A percentile compares a stretch with the other conserved stretches of the same genome.
These are phyloP conservation scores for Uronychia setigera DNA, from an alignment of 73 alveolate genomes.

Conservation along the genomic window DNA sequence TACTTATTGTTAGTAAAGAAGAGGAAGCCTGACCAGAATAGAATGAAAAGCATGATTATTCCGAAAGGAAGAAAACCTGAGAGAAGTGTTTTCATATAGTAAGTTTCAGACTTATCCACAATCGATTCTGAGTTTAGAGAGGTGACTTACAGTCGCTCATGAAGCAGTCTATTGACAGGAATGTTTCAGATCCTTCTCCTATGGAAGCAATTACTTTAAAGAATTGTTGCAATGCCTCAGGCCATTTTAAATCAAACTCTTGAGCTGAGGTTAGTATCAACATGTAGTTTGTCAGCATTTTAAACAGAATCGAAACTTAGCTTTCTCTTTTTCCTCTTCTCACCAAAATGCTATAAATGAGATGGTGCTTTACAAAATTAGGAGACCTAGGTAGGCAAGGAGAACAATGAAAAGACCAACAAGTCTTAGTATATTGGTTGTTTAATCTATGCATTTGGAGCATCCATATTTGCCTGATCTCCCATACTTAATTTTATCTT, in stretches of 20 bases:
- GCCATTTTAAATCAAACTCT: background rate
- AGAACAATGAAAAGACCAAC: background rate
- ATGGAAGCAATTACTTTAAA: background rate
- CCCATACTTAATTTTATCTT: background rate
- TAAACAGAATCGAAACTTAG: background rate
- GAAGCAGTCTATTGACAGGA: background rate
- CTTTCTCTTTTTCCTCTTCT: background rate
- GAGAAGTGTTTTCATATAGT: background rate
- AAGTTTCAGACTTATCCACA: background rate
- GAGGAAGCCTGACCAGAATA: background rate
- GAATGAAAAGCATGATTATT: background rate
- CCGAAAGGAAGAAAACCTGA: background rate
- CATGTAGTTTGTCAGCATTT: background rate
- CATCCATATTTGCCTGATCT: constrained; percentile 1
- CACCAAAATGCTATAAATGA: background rate
- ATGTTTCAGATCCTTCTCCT: background rate
- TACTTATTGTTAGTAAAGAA: background rate
- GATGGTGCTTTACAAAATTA: background rate
- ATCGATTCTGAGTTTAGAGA: background rate
- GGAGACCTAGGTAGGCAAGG: background rate
- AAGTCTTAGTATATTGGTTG: background rate
- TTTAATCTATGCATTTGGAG: constrained; percentile 2
- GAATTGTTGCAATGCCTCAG: background rate
- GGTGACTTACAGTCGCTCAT: background rate
- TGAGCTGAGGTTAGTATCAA: background rate